Evolutionary conservation across 2,329 filamentous ascomycete species (phyloP).

Genomic region (Fusarium sp.): DNA sequence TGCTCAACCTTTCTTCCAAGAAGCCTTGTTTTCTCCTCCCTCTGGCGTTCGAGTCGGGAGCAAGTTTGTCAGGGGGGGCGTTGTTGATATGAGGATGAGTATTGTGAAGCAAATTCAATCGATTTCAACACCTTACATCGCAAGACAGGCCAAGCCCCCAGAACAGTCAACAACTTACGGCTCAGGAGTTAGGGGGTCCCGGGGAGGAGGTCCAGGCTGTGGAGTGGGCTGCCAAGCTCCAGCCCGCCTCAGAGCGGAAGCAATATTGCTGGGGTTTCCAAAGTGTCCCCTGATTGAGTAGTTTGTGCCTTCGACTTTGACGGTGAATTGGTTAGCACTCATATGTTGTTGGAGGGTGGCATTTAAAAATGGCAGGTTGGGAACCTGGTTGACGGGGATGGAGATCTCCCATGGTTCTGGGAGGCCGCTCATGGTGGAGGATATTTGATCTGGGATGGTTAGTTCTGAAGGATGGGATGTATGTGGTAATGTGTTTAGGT

Average conservation of each 20-base stretch:
- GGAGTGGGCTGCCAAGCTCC: neutral
- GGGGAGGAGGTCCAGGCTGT: neutral
- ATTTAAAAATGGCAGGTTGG: neutral
- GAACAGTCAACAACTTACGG: neutral
- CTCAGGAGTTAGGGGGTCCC: neutral
- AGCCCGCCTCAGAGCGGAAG: neutral
- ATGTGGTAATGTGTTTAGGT: neutral
- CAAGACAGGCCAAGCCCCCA: neutral
- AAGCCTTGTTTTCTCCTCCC: neutral
- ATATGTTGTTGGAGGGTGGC: neutral
- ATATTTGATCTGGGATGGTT: neutral
- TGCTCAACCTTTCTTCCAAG: neutral
- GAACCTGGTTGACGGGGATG: neutral
- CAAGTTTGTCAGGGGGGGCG: neutral
- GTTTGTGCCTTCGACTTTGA: neutral
- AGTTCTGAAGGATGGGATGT: neutral
- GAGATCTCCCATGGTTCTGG: neutral
- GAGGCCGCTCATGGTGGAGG: neutral
- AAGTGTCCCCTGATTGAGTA: neutral
- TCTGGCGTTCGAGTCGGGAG: neutral
- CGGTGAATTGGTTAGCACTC: neutral
- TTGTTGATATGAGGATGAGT: neutral
- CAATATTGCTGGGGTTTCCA: neutral
- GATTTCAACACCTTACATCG: neutral
- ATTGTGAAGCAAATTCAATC: neutral